Evolutionary conservation across 768 basidiomycete genomes (phyloP).

Genomic region (Mrakia hoshinonis): DNA sequence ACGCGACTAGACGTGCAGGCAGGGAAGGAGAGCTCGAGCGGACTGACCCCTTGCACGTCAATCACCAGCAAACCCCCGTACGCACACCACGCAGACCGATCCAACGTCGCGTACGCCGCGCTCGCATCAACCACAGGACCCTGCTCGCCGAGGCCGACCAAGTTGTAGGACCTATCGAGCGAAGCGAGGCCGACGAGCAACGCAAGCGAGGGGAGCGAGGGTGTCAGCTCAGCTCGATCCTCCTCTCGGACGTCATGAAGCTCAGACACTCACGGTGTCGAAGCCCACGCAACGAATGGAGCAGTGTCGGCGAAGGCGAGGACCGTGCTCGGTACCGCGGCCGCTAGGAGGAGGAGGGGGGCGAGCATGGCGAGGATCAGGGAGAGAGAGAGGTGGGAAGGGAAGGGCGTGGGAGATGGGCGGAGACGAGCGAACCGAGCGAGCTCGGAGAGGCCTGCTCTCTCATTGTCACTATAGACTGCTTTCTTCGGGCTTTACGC

Average conservation of each 20-base stretch:
- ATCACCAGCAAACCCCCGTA: slow-evolving; percentile 19
- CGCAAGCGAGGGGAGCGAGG: neutral
- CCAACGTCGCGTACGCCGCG: neutral
- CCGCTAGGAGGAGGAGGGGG: neutral
- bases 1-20: neutral
- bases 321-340: neutral
- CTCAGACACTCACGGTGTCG: slow-evolving; percentile 8
- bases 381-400: neutral
- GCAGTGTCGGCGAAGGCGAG: slow-evolving; percentile 20
- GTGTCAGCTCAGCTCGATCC: neutral
- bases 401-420: neutral
- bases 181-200: neutral
- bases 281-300: slow-evolving; percentile 16
- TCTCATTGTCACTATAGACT: too few species aligned
- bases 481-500: too few species aligned
- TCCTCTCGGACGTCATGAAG: too few species aligned
- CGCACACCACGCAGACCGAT: neutral
- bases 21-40: neutral
- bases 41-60: slow-evolving; percentile 20
- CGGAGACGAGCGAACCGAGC: neutral
- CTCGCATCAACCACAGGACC: neutral
- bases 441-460: neutral
- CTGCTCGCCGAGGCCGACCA: neutral
- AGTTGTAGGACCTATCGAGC: neutral
- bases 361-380: neutral